Evolutionary conservation across 495 filamentous ascomycete species (phyloP).

Genomic region (Cladorrhinum samala): DNA sequence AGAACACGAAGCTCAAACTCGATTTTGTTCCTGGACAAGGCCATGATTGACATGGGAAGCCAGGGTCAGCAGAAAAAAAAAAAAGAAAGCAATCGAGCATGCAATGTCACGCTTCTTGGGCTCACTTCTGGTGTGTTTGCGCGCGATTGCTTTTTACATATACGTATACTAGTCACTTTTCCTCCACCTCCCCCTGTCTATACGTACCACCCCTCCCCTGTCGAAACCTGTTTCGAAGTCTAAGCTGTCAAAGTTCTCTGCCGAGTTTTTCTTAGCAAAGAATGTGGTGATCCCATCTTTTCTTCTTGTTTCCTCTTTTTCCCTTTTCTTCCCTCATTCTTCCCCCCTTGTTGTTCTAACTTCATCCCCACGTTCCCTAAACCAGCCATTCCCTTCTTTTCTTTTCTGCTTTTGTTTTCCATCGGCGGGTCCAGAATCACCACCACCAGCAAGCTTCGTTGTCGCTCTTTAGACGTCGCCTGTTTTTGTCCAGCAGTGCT

Average conservation of each 20-base stretch:
- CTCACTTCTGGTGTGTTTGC: background rate
- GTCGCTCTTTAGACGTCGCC: background rate
- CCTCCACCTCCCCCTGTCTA: too few relatives aligned
- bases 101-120: too few relatives aligned
- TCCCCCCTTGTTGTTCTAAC: background rate
- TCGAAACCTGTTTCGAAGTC: constrained; percentile 4
- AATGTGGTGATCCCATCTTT: constrained; percentile 7
- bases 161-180: background rate
- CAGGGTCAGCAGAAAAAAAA: background rate
- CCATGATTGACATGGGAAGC: background rate
- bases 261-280: constrained; percentile 5
- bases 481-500: background rate
- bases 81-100: too few relatives aligned
- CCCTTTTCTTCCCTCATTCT: constrained; percentile 15
- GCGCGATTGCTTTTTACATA: background rate
- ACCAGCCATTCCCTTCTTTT: constrained; percentile 8
- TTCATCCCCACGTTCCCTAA: constrained; percentile 9
- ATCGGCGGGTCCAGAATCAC: constrained; percentile 4
- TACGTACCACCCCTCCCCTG: too few relatives aligned
- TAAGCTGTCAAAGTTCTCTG: constrained; percentile 5
- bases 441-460: constrained; percentile 2
- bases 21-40: background rate
- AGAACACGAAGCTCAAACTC: background rate
- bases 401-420: constrained; percentile 4
- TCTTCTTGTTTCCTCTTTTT: constrained; percentile 20